Conservation (phyloP, 768 basidiomycete genomes). For the Collybia sp. region DNA sequence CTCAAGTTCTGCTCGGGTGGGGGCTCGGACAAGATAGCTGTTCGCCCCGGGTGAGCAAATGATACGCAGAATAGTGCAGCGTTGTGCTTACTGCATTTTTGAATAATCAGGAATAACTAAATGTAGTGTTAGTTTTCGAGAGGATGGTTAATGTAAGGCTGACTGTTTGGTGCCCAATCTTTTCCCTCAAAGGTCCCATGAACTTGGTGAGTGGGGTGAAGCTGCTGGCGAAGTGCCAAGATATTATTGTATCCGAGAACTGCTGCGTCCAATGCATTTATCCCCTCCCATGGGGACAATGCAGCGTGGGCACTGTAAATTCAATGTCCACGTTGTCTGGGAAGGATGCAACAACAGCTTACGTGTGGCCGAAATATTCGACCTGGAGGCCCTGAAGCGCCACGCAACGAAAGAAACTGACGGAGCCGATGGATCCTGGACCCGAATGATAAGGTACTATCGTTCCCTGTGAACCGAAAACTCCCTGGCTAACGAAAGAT, state of each 20-base stretch:
- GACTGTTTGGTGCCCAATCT: slow-evolving; percentile 74
- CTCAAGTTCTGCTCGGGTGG: slow-evolving; percentile 56
- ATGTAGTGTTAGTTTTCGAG: background rate
- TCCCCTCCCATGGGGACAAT: slow-evolving; percentile 80
- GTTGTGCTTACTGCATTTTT: slow-evolving; percentile 51
- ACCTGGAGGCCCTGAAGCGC: slow-evolving; percentile 57
- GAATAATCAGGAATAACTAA: slow-evolving; percentile 83
- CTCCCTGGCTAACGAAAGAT: no score
- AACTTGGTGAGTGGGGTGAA: slow-evolving; percentile 70
- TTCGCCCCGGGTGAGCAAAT: background rate
- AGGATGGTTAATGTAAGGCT: slow-evolving; percentile 12
- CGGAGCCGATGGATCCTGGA: slow-evolving; percentile 66
- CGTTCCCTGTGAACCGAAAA: no score
- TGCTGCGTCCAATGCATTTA: slow-evolving; percentile 84
- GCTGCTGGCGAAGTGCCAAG: slow-evolving; percentile 76
- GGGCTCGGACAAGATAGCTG: slow-evolving; percentile 73
- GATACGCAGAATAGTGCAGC: background rate
- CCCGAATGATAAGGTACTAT: slow-evolving; percentile 86
- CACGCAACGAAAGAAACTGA: slow-evolving; percentile 60
- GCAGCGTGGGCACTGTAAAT: slow-evolving; percentile 67
- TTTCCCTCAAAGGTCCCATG: slow-evolving; percentile 77
- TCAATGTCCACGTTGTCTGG: background rate
- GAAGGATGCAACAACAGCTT: slow-evolving; percentile 10
- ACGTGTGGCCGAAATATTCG: slow-evolving; percentile 77
- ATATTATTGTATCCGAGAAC: slow-evolving; percentile 80